phyloP scores from a whole-genome alignment of 805 yeast genomes.

The Schwanniomyces vanrijiae region DNA sequence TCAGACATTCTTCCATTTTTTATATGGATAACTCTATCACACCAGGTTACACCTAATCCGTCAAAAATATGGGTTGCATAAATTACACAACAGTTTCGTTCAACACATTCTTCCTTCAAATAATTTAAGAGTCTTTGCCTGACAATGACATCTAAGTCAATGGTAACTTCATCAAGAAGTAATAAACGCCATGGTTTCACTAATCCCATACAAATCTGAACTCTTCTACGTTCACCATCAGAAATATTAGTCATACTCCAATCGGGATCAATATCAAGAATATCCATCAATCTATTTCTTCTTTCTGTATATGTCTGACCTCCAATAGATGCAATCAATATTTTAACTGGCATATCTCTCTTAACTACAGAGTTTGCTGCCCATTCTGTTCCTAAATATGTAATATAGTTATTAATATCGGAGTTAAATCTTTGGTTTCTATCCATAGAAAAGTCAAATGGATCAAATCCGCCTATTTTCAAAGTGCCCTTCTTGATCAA shows the following conservation, averaged over 20 bases:
- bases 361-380: slow-evolving; percentile 87
- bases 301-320: slow-evolving; percentile 64
- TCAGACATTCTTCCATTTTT: slow-evolving; percentile 58
- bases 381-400: slow-evolving; percentile 97
- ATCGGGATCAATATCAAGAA: slow-evolving; percentile 79
- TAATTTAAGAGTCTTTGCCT: slow-evolving; percentile 72
- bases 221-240: slow-evolving; percentile 94
- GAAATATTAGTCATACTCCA: slow-evolving; percentile 94
- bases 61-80: slow-evolving; percentile 97
- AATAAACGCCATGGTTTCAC: slow-evolving; percentile 86
- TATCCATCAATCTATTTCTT: slow-evolving; percentile 69
- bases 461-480: slow-evolving; percentile 79
- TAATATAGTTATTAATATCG: slow-evolving; percentile 51
- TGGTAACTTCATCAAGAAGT: slow-evolving; percentile 94
- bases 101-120: slow-evolving; percentile 68
- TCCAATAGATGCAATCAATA: slow-evolving; percentile 78
- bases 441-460: slow-evolving; percentile 64
- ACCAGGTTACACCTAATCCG: slow-evolving; percentile 83
- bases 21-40: slow-evolving; percentile 78
- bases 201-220: slow-evolving; percentile 91
- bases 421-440: slow-evolving; percentile 43
- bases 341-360: slow-evolving; percentile 85
- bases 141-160: slow-evolving; percentile 91
- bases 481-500: slow-evolving; percentile 73
- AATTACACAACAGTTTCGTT: slow-evolving; percentile 72